Conservation (phyloP, 2,329 filamentous ascomycete species). For the Pseudocercospora fuligena region DNA sequence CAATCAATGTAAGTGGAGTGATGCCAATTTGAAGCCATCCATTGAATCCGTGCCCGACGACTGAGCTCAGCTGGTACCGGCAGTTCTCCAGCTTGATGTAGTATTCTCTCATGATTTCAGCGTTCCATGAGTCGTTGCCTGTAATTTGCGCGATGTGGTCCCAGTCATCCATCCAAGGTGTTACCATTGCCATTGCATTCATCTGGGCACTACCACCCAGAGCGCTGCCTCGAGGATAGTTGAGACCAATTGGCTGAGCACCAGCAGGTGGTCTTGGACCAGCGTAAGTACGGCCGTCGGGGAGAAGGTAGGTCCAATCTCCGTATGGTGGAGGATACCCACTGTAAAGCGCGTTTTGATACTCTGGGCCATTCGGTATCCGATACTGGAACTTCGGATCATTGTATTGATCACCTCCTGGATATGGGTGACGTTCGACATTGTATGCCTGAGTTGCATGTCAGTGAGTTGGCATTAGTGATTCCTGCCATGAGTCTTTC, state of each 20-base stretch:
- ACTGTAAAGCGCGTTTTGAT: conserved; percentile 8
- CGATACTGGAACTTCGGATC: conserved; percentile 16
- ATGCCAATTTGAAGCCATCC: conserved; percentile 41
- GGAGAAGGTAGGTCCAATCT: conserved; percentile 44
- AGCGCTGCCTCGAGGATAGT: conserved; percentile 62
- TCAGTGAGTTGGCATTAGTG: neutral
- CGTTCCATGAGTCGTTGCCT: conserved; percentile 62
- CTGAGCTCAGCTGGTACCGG: conserved; percentile 50
- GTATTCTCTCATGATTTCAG: conserved; percentile 62
- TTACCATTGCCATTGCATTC: conserved; percentile 63
- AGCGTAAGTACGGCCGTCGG: conserved; percentile 55
- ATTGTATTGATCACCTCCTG: neutral
- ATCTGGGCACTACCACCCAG: conserved; percentile 64
- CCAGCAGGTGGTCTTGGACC: conserved; percentile 52
- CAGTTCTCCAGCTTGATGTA: conserved; percentile 52
- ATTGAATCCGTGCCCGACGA: conserved; percentile 59
- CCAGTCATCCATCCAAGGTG: conserved; percentile 64
- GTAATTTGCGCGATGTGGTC: conserved; percentile 61
- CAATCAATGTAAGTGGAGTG: conserved; percentile 58
- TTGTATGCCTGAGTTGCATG: neutral
- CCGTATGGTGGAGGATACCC: conserved; percentile 14
- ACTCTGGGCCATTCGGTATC: conserved; percentile 12
- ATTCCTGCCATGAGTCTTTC: neutral
- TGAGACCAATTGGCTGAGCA: conserved; percentile 34
- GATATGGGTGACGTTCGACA: neutral